Evolutionary conservation across 805 yeast genomes (phyloP).

Genomic region (Kodamaea hsintzibuensis): DNA sequence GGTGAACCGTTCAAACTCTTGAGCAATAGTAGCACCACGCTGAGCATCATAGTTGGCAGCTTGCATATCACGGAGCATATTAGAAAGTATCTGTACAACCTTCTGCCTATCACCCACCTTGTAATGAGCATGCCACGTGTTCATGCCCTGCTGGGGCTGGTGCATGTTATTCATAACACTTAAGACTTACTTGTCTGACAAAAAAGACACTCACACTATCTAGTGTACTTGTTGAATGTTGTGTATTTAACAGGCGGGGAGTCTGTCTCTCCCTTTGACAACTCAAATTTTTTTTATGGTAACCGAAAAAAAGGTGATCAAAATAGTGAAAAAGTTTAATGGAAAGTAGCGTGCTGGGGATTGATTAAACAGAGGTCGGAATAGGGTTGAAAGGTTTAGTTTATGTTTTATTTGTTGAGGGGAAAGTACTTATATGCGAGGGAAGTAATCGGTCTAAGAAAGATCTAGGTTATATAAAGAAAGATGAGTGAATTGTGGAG

Average conservation of each 20-base stretch:
- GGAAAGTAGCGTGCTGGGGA: background rate
- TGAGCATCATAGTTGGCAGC: conserved; percentile 33
- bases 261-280: conserved; percentile 5
- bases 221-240: conserved; percentile 1
- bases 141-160: conserved; percentile 23
- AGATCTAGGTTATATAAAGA: no score
- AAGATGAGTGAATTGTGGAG: no score
- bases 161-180: conserved; percentile 18
- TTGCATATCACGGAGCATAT: conserved; percentile 39
- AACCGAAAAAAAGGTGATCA: conserved; percentile 5
- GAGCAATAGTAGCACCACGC: conserved; percentile 50
- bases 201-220: background rate
- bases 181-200: background rate
- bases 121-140: conserved; percentile 27
- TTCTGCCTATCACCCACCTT: conserved; percentile 37
- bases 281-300: conserved; percentile 3
- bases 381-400: no score
- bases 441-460: no score
- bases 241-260: conserved; percentile 3
- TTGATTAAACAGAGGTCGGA: no score
- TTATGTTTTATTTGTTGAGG: no score
- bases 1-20: conserved; percentile 69
- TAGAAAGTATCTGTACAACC: conserved; percentile 39
- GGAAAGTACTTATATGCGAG: no score
- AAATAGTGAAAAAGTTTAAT: background rate